Base-by-base conservation (phyloP, 345 rosid genomes). In the Aethionema arabicum region DNA sequence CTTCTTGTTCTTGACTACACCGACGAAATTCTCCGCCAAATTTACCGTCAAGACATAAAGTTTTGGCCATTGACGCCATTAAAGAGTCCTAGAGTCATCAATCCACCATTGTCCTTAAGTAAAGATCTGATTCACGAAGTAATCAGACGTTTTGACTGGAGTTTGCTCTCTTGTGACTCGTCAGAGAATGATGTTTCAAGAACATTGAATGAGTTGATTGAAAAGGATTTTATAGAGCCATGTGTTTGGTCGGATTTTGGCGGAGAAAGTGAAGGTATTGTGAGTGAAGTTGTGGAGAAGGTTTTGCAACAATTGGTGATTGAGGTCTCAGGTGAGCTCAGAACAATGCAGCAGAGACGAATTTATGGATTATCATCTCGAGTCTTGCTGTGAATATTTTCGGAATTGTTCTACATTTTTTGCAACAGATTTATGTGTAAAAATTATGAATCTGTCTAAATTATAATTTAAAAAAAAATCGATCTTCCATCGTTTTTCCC, bases 11-110 rank as follows among this genome's bases (percentile, higher is more conserved):
- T 73, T 35, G 92, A 79, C 59, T 80, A 77, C 63, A 52, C 80
- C 0, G 79, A 76, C 44, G 95, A 87, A 74, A 74, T 87, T 42
- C 79, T 90, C 54, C 63, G 69, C 55, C 85, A 81, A 70, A 63
- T 74, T 7, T 52, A 47, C 52, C 59, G 50, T 46, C 59, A 69
- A 60, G 52, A 79, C 60, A 65, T 68, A 9, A 69, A 73, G 70
- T 72, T 52, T 63, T 74, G 76, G 39, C 83, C 82, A 7, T 69
- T 84, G 74, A 11, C 46, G 43, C 63, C 82, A 58, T 56, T 77
- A 8, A 49, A 71, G 29, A 68, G 74, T 42, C 75, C 69, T 7
- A 68, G 59, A 36, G 50, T 62, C 15, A 1, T 42, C 53, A 33
- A 63, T 30, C 58, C 30, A 62, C 71, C 56, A 2, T 8, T 62